Evolutionary conservation across 192 early-diverging fungal genomes (phyloP).

Genomic region (Neocallimastix lanati): DNA sequence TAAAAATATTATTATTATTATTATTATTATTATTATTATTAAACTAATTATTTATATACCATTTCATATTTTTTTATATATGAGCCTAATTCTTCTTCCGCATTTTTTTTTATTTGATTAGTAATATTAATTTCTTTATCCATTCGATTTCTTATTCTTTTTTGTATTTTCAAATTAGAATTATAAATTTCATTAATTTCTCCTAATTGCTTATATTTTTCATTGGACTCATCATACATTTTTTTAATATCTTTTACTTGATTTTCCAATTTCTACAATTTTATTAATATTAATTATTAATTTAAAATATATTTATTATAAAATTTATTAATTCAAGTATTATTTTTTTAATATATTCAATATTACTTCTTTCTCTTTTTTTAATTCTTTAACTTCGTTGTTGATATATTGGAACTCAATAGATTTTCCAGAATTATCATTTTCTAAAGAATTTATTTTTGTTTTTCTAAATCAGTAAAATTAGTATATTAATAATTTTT

Average conservation of each 20-base stretch:
- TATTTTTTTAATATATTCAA: no score
- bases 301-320: no score
- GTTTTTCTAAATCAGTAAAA: no score
- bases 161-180: background rate
- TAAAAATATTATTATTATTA: no score
- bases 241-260: background rate
- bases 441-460: background rate
- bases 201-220: background rate
- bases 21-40: no score
- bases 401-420: background rate
- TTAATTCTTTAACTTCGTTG: background rate
- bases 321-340: no score
- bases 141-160: background rate
- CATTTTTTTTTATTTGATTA: background rate
- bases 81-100: background rate
- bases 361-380: background rate
- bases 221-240: background rate
- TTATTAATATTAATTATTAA: background rate
- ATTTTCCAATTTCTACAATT: background rate
- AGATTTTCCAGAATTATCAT: background rate
- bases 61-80: background rate
- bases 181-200: background rate
- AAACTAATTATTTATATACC: background rate
- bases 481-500: no score
- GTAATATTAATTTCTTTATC: background rate